Evolutionary conservation across 2,329 filamentous ascomycete genomes (phyloP).

Genomic region (Geosmithia flava): DNA sequence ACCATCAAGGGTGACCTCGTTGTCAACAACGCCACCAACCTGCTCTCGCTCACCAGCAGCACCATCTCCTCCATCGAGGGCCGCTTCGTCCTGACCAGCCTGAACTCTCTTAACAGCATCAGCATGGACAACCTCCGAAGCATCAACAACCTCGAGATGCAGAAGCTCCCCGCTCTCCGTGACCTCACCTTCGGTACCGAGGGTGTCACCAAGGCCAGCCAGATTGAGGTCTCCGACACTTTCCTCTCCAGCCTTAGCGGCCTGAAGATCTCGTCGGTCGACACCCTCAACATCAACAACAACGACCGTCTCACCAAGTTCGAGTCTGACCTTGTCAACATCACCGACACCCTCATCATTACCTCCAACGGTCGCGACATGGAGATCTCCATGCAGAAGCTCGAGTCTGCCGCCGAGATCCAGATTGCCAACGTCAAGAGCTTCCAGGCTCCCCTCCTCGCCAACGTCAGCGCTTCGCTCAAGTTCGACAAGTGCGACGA

Average conservation of each 20-base stretch:
- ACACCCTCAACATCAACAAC: conserved; percentile 75
- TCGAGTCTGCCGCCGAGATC: conserved; percentile 42
- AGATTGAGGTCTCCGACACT: conserved; percentile 75
- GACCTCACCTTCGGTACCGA: conserved; percentile 33
- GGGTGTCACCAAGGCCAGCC: conserved; percentile 52
- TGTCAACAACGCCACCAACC: conserved; percentile 42
- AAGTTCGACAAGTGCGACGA: conserved; percentile 69
- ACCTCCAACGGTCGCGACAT: conserved; percentile 69
- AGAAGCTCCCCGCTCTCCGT: conserved; percentile 50
- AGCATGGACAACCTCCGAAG: conserved; percentile 51
- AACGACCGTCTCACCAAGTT: conserved; percentile 70
- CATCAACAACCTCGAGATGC: conserved; percentile 58
- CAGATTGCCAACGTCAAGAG: conserved; percentile 63
- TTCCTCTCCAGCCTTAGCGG: conserved; percentile 66
- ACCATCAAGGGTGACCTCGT: conserved; percentile 45
- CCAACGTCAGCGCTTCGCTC: conserved; percentile 63
- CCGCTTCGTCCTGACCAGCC: conserved; percentile 54
- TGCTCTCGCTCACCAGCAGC: conserved; percentile 51
- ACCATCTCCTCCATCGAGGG: conserved; percentile 55
- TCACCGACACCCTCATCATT: conserved; percentile 59
- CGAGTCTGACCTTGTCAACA: conserved; percentile 65
- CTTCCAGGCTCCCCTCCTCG: conserved; percentile 62
- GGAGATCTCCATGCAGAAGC: conserved; percentile 61
- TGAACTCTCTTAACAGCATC: conserved; percentile 59
- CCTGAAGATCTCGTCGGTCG: conserved; percentile 65